These are phyloP conservation scores for Leucosporidium creatinivorum DNA, from an alignment of 768 basidiomycete genomes.

Conservation along the genomic window DNA sequence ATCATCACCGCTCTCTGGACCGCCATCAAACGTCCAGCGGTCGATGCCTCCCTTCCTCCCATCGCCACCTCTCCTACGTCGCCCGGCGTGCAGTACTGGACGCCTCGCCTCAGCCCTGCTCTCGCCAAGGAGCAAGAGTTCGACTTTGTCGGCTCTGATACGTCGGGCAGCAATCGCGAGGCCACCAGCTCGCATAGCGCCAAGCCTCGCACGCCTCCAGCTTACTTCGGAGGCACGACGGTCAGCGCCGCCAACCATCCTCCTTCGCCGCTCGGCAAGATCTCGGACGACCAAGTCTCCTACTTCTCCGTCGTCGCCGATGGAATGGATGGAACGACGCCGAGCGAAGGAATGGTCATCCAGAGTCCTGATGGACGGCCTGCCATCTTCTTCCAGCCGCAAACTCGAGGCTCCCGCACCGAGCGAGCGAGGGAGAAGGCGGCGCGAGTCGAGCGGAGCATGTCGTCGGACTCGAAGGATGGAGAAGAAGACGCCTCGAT, in stretches of 20 bases:
- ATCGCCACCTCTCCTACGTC: slow-evolving; percentile 84
- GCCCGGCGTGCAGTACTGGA: slow-evolving; percentile 55
- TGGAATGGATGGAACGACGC: slow-evolving; percentile 53
- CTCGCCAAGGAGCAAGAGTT: slow-evolving; percentile 32
- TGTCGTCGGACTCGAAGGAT: not conserved
- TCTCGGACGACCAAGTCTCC: slow-evolving; percentile 23
- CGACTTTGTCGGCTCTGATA: slow-evolving; percentile 9
- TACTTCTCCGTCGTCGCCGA: slow-evolving; percentile 31
- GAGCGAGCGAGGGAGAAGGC: slow-evolving; percentile 16
- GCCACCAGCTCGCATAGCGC: not conserved
- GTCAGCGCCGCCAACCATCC: slow-evolving; percentile 1
- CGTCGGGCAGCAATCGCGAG: slow-evolving; percentile 5
- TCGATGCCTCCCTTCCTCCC: slow-evolving; percentile 89
- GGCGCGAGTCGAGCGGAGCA: slow-evolving; percentile 8
- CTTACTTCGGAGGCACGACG: slow-evolving; percentile 8
- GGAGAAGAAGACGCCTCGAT: slow-evolving; percentile 3
- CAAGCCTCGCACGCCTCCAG: slow-evolving; percentile 29
- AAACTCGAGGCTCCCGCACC: slow-evolving; percentile 13
- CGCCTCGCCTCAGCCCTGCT: slow-evolving; percentile 40
- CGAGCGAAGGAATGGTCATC: slow-evolving; percentile 78
- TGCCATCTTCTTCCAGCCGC: slow-evolving; percentile 93
- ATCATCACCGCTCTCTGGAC: slow-evolving; percentile 88
- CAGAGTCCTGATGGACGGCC: slow-evolving; percentile 87
- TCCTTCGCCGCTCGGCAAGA: slow-evolving; percentile 26
- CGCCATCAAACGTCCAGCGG: slow-evolving; percentile 70